Evolutionary conservation across 2,329 filamentous ascomycete species (phyloP).

Genomic region (Pseudocercospora macadamiae): DNA sequence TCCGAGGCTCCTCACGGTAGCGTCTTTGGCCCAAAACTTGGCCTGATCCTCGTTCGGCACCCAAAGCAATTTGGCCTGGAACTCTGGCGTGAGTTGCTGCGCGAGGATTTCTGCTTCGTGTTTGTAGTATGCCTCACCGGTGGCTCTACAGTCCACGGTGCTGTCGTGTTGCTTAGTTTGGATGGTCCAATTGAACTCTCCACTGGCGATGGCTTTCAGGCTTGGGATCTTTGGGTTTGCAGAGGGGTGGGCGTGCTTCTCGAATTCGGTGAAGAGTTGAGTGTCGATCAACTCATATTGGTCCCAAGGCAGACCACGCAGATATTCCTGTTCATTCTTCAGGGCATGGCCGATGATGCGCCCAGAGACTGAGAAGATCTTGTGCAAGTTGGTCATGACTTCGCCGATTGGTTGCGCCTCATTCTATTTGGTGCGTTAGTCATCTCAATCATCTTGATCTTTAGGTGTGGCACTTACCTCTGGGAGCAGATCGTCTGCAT

Average conservation of each 20-base stretch:
- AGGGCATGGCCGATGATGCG: not conserved
- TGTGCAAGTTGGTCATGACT: not conserved
- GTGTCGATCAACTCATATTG: not conserved
- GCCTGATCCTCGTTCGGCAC: not conserved
- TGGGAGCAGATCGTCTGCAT: not conserved
- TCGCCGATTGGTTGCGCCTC: not conserved
- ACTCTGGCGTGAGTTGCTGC: not conserved
- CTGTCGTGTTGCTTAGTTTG: not conserved
- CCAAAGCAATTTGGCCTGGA: not conserved
- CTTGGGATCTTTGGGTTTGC: not conserved
- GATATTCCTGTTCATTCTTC: not conserved
- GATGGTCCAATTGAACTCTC: not conserved
- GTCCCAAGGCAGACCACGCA: not conserved
- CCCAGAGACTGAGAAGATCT: not conserved
- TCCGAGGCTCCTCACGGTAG: not conserved
- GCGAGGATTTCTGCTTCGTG: not conserved
- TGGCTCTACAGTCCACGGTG: not conserved
- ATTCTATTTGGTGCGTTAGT: not conserved
- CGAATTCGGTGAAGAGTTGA: not conserved
- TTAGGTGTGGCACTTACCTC: not conserved
- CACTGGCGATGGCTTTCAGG: not conserved
- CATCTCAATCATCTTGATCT: not conserved
- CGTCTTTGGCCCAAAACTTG: not conserved
- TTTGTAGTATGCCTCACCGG: not conserved
- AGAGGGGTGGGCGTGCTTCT: not conserved